Evolutionary conservation across 2,329 filamentous ascomycete species (phyloP).

Genomic region (Botryotinia calthae): DNA sequence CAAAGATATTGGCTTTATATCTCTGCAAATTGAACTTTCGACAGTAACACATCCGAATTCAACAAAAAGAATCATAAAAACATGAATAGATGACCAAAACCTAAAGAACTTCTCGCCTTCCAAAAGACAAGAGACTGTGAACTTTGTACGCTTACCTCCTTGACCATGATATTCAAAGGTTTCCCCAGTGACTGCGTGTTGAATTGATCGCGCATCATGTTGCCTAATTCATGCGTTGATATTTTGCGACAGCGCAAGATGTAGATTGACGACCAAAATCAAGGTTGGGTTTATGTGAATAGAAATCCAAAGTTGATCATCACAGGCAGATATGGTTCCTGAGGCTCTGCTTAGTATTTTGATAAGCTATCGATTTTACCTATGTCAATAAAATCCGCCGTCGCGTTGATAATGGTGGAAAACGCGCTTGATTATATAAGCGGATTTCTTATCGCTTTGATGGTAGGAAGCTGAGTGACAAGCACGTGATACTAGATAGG

Average conservation of each 20-base stretch:
- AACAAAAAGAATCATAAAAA: neutral
- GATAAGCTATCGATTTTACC: neutral
- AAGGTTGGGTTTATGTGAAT: neutral
- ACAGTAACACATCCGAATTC: no score
- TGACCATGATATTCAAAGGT: conserved; percentile 62
- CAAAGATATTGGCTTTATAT: neutral
- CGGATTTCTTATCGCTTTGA: neutral
- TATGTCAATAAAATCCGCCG: neutral
- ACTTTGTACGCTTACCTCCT: conserved; percentile 53
- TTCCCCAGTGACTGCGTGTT: conserved; percentile 66
- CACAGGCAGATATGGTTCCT: conserved; percentile 3
- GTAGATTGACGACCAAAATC: neutral
- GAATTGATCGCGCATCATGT: conserved; percentile 50
- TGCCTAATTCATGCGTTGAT: conserved; percentile 19
- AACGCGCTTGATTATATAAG: conserved; percentile 17
- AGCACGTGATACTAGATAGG: no score
- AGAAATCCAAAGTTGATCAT: conserved; percentile 6
- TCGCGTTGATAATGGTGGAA: conserved; percentile 1
- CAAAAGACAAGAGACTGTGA: neutral
- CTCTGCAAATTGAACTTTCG: neutral
- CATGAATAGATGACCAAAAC: neutral
- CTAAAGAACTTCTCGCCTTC: neutral
- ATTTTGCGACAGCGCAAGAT: conserved; percentile 17
- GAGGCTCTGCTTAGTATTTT: conserved; percentile 17
- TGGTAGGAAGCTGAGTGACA: neutral